Conservation (phyloP, 2,329 filamentous ascomycete species). For the Cladobotryum protrusum region DNA sequence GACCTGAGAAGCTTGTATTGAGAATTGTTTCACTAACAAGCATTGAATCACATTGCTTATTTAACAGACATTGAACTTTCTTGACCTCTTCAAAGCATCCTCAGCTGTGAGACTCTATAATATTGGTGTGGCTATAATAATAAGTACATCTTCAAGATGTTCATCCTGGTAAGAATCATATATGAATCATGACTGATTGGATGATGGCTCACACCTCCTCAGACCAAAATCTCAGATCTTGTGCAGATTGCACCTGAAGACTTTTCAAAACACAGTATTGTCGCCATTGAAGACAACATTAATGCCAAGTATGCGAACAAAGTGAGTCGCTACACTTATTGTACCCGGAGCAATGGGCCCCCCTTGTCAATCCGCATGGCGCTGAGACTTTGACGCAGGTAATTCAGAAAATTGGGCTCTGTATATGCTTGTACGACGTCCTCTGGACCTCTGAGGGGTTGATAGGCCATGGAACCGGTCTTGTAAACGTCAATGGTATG, state of each 20-base stretch:
- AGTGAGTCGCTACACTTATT: constrained; percentile 33
- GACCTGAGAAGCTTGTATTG: not conserved
- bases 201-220: constrained; percentile 9
- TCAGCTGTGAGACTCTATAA: not conserved
- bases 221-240: constrained; percentile 92
- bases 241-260: constrained; percentile 88
- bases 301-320: constrained; percentile 97
- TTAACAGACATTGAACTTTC: no score
- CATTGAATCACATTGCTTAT: no score
- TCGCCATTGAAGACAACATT: constrained; percentile 92
- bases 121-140: not conserved
- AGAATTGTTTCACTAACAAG: not conserved
- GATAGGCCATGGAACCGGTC: constrained; percentile 85
- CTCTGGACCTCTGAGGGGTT: constrained; percentile 85
- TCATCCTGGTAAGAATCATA: constrained; percentile 9
- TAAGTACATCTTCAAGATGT: constrained; percentile 1
- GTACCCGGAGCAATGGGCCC: not conserved
- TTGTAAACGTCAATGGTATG: constrained; percentile 88
- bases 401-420: constrained; percentile 90
- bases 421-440: constrained; percentile 88
- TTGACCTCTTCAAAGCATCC: no score
- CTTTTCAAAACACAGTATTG: constrained; percentile 73
- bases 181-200: not conserved
- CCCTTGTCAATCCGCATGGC: not conserved
- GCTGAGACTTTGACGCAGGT: constrained; percentile 42